Evolutionary conservation across 1,284 basidiomycete genomes (phyloP).

Genomic region (Coriolopsis trogii): DNA sequence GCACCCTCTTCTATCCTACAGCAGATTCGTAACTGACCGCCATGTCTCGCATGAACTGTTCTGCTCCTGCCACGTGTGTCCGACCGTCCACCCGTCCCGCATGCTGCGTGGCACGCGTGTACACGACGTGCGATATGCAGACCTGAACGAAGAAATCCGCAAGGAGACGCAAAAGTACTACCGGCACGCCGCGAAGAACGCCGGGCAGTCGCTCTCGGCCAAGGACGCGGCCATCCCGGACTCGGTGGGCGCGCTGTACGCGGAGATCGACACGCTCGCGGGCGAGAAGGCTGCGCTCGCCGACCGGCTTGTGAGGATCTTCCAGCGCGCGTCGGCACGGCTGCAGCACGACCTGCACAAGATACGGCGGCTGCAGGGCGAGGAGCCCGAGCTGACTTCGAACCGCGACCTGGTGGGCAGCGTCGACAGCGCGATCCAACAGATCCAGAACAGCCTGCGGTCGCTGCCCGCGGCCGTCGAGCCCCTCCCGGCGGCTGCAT

Average conservation of each 20-base stretch:
- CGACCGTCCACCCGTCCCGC: neutral
- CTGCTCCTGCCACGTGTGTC: no score
- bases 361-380: conserved; percentile 59
- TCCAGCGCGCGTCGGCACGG: conserved; percentile 54
- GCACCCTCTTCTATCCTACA: neutral
- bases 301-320: conserved; percentile 53
- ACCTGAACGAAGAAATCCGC: conserved; percentile 56
- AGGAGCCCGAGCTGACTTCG: conserved; percentile 40
- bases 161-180: conserved; percentile 57
- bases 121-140: conserved; percentile 34
- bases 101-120: neutral
- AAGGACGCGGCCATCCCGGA: conserved; percentile 46
- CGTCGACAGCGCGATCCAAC: conserved; percentile 44
- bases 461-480: conserved; percentile 40
- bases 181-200: conserved; percentile 44
- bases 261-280: conserved; percentile 54
- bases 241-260: conserved; percentile 52
- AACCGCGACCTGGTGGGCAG: conserved; percentile 28
- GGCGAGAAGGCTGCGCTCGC: conserved; percentile 60
- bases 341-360: conserved; percentile 58
- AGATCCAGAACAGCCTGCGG: conserved; percentile 53
- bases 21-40: no score
- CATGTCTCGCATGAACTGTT: no score
- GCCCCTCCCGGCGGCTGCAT: conserved; percentile 23
- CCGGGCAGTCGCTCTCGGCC: conserved; percentile 35